These are phyloP conservation scores for Hymenoscyphus salicellus DNA, from an alignment of 2,329 filamentous ascomycete species.

Conservation along the genomic window DNA sequence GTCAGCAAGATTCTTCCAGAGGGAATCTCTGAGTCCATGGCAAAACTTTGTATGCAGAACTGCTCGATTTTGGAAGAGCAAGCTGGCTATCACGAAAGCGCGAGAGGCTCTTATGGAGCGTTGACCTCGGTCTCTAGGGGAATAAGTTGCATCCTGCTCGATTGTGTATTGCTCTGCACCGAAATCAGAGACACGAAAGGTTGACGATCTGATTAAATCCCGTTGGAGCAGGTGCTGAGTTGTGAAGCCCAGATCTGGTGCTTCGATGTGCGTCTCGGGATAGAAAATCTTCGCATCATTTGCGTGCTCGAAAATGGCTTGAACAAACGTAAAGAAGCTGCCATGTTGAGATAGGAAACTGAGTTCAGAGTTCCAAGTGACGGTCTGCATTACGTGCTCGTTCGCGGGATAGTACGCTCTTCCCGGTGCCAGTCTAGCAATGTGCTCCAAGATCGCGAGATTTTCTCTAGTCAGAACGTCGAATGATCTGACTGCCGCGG, in stretches of 20 bases:
- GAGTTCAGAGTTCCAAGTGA: conserved; percentile 42
- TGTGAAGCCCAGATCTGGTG: not conserved
- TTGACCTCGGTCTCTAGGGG: conserved; percentile 5
- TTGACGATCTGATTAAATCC: conserved; percentile 34
- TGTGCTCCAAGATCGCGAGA: conserved; percentile 36
- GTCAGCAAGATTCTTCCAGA: not conserved
- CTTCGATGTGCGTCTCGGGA: conserved; percentile 1
- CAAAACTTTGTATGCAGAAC: not conserved
- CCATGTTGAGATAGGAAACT: conserved; percentile 46
- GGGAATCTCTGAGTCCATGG: not conserved
- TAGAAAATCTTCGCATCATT: conserved; percentile 10
- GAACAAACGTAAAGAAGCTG: conserved; percentile 39
- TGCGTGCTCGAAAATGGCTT: conserved; percentile 39
- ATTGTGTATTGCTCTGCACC: conserved; percentile 36
- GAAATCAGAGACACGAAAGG: conserved; percentile 36
- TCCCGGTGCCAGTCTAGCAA: conserved; percentile 44
- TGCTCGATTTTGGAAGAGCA: not conserved
- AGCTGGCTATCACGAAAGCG: conserved; percentile 12
- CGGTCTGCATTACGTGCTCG: conserved; percentile 46
- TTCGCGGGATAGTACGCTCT: conserved; percentile 45
- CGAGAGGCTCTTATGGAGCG: not conserved
- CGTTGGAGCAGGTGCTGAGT: conserved; percentile 27
- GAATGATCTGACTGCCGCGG: conserved; percentile 50
- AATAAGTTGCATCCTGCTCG: conserved; percentile 11
- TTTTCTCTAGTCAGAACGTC: conserved; percentile 39